Percentiles rank a stretch among this genome's conserved stretches.
phyloP scores from a whole-genome alignment of 768 basidiomycete species.

The Suillus paluster region DNA sequence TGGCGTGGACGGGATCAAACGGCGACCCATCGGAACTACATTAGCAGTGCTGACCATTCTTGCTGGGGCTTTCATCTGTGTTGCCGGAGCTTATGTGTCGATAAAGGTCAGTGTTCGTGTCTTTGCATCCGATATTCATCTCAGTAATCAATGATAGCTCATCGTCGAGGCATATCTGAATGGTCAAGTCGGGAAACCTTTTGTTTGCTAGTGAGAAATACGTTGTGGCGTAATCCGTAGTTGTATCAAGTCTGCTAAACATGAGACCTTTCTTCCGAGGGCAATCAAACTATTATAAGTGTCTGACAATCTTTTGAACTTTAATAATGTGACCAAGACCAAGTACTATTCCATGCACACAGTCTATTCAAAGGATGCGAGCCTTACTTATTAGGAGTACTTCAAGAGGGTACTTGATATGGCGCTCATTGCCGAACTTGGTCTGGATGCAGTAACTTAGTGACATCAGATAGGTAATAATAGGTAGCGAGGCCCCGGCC shows the following conservation, averaged over 20 bases:
- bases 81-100: slow-evolving; percentile 56
- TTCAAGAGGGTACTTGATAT: neutral
- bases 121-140: neutral
- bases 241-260: neutral
- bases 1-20: slow-evolving; percentile 36
- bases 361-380: neutral
- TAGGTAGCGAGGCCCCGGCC: neutral
- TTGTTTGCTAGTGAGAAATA: slow-evolving; percentile 40
- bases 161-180: slow-evolving; percentile 49
- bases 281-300: neutral
- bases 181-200: slow-evolving; percentile 50
- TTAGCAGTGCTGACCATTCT: slow-evolving; percentile 49
- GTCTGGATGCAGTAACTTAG: too few relatives aligned
- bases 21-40: slow-evolving; percentile 36
- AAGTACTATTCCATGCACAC: neutral
- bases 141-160: slow-evolving; percentile 35
- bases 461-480: neutral
- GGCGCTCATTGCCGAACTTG: neutral
- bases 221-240: neutral
- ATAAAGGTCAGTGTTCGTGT: slow-evolving; percentile 44
- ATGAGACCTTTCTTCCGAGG: neutral
- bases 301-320: neutral
- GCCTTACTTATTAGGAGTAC: too few relatives aligned
- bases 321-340: neutral
- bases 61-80: slow-evolving; percentile 55